Base-by-base conservation (phyloP, 2,329 filamentous ascomycete species). In the Fusarium xylarioides region DNA sequence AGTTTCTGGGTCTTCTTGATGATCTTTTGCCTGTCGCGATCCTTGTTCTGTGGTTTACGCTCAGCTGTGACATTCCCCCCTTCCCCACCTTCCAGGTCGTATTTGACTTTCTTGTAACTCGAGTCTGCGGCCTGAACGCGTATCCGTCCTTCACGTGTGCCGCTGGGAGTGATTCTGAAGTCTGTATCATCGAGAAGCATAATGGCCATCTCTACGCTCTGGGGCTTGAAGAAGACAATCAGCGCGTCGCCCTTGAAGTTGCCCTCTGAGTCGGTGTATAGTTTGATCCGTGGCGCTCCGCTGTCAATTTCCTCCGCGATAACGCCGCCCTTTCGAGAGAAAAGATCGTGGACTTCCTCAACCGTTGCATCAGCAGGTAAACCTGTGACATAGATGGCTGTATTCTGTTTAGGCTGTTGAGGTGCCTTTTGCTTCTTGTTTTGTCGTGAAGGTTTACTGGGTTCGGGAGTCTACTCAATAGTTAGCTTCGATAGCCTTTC, bases 241-340 rank as follows among this genome's bases (percentile, higher is more conserved):
- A 99, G 87, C 5, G 94, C 95, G 80, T 98, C 95, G 68, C 96
- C 96, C 80, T 98, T 98, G 87, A 97, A 97, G 21, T 90, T 89
- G 26, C 95, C 96, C 3, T 91, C 83, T 3, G 92, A 90, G 80
- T 98, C 91, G 26, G 87, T 90, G 83, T 99, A 99, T 82, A 99
- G 90, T 84, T 97, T 98, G 83, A 99, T 95, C 42, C 96, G 92
- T 49, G 94, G 94, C 50, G 91, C 89, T 63, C 94, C 93, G 77
- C 91, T 95, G 79, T 98, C 95, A 73, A 97, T 95, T 82, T 97
- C 93, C 82, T 98, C 95, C 54, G 95, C 94, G 73, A 99, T 95
- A 74, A 98, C 92, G 68, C 95, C 95, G 78, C 90, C 97, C 81
- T 94, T 95, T 71, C 88, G 85, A 54, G 91, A 94, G 84, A 99